Base-by-base conservation (phyloP, 2,329 filamentous ascomycete genomes). In the Claviceps sp. region DNA sequence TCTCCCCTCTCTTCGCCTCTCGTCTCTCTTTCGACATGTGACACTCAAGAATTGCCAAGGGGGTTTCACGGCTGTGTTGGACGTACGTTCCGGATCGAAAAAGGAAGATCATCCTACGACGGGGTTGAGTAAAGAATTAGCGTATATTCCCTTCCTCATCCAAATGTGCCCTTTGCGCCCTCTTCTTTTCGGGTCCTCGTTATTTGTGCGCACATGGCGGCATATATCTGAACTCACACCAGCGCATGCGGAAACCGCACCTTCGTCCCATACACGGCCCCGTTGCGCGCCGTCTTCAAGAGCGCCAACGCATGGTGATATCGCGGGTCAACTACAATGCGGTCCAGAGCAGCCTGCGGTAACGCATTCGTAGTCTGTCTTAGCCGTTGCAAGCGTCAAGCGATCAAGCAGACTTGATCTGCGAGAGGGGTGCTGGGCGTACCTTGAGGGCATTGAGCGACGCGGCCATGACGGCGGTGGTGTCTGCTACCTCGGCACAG, bases 211-310 rank as follows among this genome's bases (percentile, higher is more conserved):
- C 20, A 13, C 5, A 16, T 22, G 8, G 9, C 11, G 9, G 2
- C 8, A 16, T 13, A 13, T 11, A 36, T 24, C 3, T 6, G 22
- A 72, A 57, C 73, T 56, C 69, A 77, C 74, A 98, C 93, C 60
- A 98, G 78, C 55, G 93, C 93, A 72, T 98, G 93, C 58, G 93
- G 93, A 72, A 98, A 97, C 57, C 93, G 90, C 69, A 98, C 89
- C 79, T 97, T 97, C 62, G 87, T 82, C 55, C 93, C 93, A 71
- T 98, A 98, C 57, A 98, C 89, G 58, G 90, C 84, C 67, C 93
- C 93, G 81, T 97, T 98, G 70, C 93, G 89, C 59, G 93, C 86
- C 62, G 83, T 89, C 78, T 98, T 98, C 67, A 95, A 67, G 59
- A 98, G 76, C 53, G 87, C 81, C 56, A 98, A 79, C 52, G 89